Percentiles rank a stretch among this genome's conserved stretches.
These are phyloP conservation scores for Epipyxis sp. DNA, from an alignment of 108 stramenopile species.

Conservation along the genomic window DNA sequence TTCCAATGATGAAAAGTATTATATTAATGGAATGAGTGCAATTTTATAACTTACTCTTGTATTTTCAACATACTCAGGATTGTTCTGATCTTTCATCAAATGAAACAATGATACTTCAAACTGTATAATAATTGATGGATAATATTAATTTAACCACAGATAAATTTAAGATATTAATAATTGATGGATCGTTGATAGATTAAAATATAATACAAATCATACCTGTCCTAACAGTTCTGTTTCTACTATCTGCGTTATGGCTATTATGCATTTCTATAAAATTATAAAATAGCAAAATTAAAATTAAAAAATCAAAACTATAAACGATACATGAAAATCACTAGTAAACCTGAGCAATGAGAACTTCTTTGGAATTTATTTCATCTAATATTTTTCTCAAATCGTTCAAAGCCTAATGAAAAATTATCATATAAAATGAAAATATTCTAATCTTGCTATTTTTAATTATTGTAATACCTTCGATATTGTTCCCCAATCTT, in stretches of 20 bases:
- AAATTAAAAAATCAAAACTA: not conserved
- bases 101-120: conserved; percentile 8
- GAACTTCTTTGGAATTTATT: not conserved
- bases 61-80: not conserved
- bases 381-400: not conserved
- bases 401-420: too few relatives aligned
- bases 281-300: too few relatives aligned
- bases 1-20: conserved; percentile 5
- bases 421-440: too few relatives aligned
- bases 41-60: not conserved
- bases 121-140: too few relatives aligned
- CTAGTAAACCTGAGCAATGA: not conserved
- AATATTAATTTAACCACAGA: too few relatives aligned
- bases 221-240: conserved; percentile 3
- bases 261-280: not conserved
- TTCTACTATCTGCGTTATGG: conserved; percentile 1
- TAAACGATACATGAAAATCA: not conserved
- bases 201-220: too few relatives aligned
- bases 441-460: too few relatives aligned
- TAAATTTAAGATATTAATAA: too few relatives aligned
- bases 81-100: conserved; percentile 1
- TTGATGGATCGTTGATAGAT: too few relatives aligned
- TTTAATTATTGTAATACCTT: not conserved
- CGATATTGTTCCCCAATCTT: conserved; percentile 19
- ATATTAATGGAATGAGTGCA: too few relatives aligned